Evolutionary conservation across 2,329 filamentous ascomycete species (phyloP).

Genomic region (Myrmaecium sp.): DNA sequence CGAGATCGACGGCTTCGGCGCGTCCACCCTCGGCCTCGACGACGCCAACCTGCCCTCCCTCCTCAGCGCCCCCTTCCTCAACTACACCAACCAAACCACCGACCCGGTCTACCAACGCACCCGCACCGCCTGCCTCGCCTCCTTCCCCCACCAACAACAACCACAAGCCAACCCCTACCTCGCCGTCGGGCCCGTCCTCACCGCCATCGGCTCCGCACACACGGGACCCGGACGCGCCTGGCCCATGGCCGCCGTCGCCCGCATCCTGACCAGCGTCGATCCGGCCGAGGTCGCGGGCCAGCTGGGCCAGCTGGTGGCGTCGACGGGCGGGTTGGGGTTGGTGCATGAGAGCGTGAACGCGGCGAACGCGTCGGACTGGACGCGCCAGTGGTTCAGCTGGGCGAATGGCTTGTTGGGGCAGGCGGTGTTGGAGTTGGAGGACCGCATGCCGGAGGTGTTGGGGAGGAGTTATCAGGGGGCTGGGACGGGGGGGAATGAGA

Average conservation of each 20-base stretch:
- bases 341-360: conserved; percentile 35
- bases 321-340: conserved; percentile 30
- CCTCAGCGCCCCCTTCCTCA: conserved; percentile 46
- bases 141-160: too few relatives aligned
- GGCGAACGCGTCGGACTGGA: conserved; percentile 29
- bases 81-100: conserved; percentile 28
- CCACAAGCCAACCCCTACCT: conserved; percentile 35
- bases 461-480: conserved; percentile 24
- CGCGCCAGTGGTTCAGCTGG: conserved; percentile 36
- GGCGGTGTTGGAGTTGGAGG: conserved; percentile 29
- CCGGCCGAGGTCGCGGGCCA: conserved; percentile 29
- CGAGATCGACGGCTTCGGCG: conserved; percentile 30
- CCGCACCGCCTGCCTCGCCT: conserved; percentile 25
- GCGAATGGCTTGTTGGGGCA: conserved; percentile 35
- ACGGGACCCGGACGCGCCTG: conserved; percentile 29
- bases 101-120: conserved; percentile 30
- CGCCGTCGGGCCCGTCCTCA: conserved; percentile 31
- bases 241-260: conserved; percentile 35
- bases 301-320: conserved; percentile 27
- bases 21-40: conserved; percentile 47
- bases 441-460: conserved; percentile 26
- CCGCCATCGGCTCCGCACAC: conserved; percentile 32
- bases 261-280: conserved; percentile 31
- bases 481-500: too few relatives aligned
- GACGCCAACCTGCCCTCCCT: conserved; percentile 56